A percentile compares a stretch with the other conserved stretches of the same genome.
Conservation (phyloP, 768 basidiomycete species). For the Pleurotus djamor region DNA sequence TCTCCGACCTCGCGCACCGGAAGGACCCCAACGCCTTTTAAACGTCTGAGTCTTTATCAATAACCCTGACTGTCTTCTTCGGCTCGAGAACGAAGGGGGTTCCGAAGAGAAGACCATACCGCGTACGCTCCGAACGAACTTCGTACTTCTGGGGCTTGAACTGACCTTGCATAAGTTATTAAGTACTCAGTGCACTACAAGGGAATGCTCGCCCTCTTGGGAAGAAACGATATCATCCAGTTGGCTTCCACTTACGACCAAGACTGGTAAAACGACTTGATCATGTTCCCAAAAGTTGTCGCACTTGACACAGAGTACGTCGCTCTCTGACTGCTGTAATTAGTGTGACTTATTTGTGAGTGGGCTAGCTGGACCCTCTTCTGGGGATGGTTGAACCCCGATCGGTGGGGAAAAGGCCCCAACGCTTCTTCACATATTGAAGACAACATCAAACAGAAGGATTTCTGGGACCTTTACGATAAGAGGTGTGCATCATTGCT, state of each 20-base stretch:
- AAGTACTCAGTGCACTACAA: no score
- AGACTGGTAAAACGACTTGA: neutral
- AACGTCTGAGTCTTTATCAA: no score
- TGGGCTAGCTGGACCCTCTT: neutral
- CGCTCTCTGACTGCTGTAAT: neutral
- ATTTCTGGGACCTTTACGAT: neutral
- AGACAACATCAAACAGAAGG: neutral
- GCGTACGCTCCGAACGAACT: no score
- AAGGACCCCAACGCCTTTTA: no score
- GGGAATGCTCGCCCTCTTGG: no score
- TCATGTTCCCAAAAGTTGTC: neutral
- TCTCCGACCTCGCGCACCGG: no score
- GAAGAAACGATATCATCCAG: neutral
- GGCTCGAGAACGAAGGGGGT: no score
- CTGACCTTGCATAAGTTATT: no score
- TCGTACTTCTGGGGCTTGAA: no score
- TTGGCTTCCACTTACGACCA: neutral
- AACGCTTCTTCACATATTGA: neutral
- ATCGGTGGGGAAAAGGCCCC: neutral
- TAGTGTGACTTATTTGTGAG: neutral
- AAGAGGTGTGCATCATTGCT: neutral
- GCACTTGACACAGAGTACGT: neutral
- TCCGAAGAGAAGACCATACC: no score
- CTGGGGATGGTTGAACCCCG: neutral
- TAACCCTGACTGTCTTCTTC: no score